Base-by-base conservation (phyloP, 768 basidiomycete genomes). In the Russula vinacea region DNA sequence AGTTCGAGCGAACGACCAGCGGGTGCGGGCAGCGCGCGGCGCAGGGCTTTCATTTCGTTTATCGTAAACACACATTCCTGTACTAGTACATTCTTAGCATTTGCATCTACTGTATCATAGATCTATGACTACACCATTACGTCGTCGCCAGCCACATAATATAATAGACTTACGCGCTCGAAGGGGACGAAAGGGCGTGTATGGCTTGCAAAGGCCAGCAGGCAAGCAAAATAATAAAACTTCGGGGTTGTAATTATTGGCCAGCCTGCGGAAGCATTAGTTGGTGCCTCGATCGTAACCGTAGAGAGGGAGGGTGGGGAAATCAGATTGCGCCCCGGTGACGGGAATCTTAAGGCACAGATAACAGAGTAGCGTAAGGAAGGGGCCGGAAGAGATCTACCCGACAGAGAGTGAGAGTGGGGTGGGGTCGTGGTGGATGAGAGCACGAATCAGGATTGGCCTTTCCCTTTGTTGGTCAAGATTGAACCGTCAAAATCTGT, bases 1-100 rank as follows among this genome's bases (percentile, higher is more conserved):
- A 24, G 24, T 14, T 24, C 47, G 24, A 24, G 24, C 24, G 26
- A 16, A 9, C 26, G 26, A 26, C 14, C 24, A 26, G 26, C 24
- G 14, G 26, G 3, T 50, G 45, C 49, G 26, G 5, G 35, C 5
- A 33, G 33, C 33, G n/a, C 35, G n/a, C 33, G 37, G 11, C 53
- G 11, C 29, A 19, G n/a, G n/a, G 45, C 45, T 47, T 50, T 26
- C 49, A 19, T 11, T n/a, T 45, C 44, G 17, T 35, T 10, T 50
- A 52, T 33, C 8, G 32, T 17, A 50, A 22, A 50, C 52, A 17
- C 22, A 37, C n/a, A 22, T 35, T 54, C 10, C n/a, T 22, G 35
- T 54, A 54, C 33, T 35, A 54, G n/a, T 54, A 54, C 52, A 9
- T 33, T 54, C 13, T 26, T 53, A 47, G 22, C n/a, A 24, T 47